Percentiles rank a stretch among this genome's conserved stretches.
These are phyloP conservation scores for Apiotrichum porosum DNA, from an alignment of 1,284 basidiomycete genomes.

Conservation along the genomic window DNA sequence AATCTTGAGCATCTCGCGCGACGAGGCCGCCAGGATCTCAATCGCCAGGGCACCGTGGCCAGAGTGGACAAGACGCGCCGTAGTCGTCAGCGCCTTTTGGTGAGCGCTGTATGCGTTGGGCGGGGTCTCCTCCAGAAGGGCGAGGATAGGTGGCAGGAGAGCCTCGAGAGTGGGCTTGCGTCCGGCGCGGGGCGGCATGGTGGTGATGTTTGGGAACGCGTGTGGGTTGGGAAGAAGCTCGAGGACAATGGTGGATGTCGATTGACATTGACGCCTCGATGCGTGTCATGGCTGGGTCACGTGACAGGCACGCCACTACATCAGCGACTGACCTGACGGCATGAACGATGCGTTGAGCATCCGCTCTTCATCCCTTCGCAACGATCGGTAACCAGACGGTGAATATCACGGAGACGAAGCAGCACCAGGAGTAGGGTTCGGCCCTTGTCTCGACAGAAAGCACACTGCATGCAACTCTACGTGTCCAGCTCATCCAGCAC, in stretches of 20 bases:
- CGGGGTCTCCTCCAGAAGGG: slow-evolving; percentile 30
- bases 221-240: background rate
- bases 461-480: no score
- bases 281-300: background rate
- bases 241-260: no score
- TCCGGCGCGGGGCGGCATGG: slow-evolving; percentile 40
- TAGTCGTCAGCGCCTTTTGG: slow-evolving; percentile 90
- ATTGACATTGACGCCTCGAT: background rate
- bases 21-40: slow-evolving; percentile 80
- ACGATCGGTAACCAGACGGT: no score
- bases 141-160: slow-evolving; percentile 47
- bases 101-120: slow-evolving; percentile 78
- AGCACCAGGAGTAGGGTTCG: no score
- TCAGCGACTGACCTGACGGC: no score
- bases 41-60: slow-evolving; percentile 73
- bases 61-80: slow-evolving; percentile 73
- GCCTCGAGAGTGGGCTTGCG: slow-evolving; percentile 34
- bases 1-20: slow-evolving; percentile 74
- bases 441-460: no score
- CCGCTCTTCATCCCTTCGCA: no score
- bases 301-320: no score
- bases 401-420: no score
- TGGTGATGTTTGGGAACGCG: slow-evolving; percentile 1
- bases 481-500: no score
- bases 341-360: no score